A percentile compares a stretch with the other conserved stretches of the same genome.
Evolutionary conservation across 2,329 filamentous ascomycete genomes (phyloP).

Genomic region (Fusarium sp.): DNA sequence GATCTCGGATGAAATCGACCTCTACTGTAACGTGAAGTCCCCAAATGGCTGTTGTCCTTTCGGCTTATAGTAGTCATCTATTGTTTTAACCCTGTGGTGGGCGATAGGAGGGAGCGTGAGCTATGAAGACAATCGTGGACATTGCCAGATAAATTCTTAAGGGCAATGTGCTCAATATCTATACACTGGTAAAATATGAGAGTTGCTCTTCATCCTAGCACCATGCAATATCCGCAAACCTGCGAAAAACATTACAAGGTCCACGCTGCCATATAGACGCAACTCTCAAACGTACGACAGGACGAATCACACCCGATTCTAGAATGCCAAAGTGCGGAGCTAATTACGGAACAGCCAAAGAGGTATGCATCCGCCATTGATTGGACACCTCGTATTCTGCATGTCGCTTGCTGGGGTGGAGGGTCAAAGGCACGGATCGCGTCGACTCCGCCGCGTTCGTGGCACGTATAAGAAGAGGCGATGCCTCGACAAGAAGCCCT

Average conservation of each 20-base stretch:
- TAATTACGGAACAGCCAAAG: background rate
- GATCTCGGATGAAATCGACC: background rate
- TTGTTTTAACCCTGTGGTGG: background rate
- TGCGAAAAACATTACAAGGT: background rate
- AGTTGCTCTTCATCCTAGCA: background rate
- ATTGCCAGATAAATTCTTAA: background rate
- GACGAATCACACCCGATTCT: background rate
- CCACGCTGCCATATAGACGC: background rate
- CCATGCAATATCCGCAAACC: background rate
- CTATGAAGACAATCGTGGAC: background rate
- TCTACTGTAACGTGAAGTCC: background rate
- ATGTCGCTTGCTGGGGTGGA: background rate
- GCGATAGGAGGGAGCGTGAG: background rate
- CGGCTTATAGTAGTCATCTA: background rate
- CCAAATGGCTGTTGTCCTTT: background rate
- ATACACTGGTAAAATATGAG: no score
- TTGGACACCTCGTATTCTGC: background rate
- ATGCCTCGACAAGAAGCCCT: background rate
- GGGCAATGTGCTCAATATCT: no score
- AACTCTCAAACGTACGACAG: background rate
- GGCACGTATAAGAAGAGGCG: constrained; percentile 2
- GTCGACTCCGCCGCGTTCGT: background rate
- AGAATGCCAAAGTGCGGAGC: background rate
- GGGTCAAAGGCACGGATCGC: constrained; percentile 2
- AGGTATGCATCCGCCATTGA: background rate